phyloP scores from a whole-genome alignment of 441 rosid genomes.

The Lepidium campestre region DNA sequence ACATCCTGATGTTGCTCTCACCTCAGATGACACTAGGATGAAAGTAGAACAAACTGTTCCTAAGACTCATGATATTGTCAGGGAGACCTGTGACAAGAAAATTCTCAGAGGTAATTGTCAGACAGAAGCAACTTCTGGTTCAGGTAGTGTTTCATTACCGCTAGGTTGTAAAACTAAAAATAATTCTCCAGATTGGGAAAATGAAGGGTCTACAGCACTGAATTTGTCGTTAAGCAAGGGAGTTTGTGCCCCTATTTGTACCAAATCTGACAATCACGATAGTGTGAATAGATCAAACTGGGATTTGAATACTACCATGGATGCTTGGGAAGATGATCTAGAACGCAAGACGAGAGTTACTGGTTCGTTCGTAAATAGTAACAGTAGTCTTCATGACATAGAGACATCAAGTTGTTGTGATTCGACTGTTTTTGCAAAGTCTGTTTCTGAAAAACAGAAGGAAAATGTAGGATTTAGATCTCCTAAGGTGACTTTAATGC shows the following conservation, averaged over 20 bases:
- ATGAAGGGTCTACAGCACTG: conserved; percentile 34
- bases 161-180: conserved; percentile 20
- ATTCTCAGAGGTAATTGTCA: conserved; percentile 23
- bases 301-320: conserved; percentile 90
- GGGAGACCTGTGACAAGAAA: conserved; percentile 17
- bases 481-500: conserved; percentile 13
- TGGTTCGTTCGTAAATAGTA: conserved; percentile 20
- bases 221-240: conserved; percentile 48
- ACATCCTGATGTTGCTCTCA: background rate
- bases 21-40: conserved; percentile 28
- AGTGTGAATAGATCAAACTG: conserved; percentile 56
- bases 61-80: conserved; percentile 17
- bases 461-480: conserved; percentile 22
- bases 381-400: conserved; percentile 17
- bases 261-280: conserved; percentile 19
- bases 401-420: conserved; percentile 28
- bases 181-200: conserved; percentile 25
- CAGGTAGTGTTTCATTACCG: conserved; percentile 11
- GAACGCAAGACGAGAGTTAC: conserved; percentile 27
- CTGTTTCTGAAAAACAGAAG: conserved; percentile 23
- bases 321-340: conserved; percentile 60
- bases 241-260: conserved; percentile 27
- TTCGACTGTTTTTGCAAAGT: conserved; percentile 14
- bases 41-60: conserved; percentile 27
- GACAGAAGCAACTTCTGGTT: conserved; percentile 33